These are phyloP conservation scores for Lasiosphaeria hispida DNA, from an alignment of 495 filamentous ascomycete genomes.

Conservation along the genomic window DNA sequence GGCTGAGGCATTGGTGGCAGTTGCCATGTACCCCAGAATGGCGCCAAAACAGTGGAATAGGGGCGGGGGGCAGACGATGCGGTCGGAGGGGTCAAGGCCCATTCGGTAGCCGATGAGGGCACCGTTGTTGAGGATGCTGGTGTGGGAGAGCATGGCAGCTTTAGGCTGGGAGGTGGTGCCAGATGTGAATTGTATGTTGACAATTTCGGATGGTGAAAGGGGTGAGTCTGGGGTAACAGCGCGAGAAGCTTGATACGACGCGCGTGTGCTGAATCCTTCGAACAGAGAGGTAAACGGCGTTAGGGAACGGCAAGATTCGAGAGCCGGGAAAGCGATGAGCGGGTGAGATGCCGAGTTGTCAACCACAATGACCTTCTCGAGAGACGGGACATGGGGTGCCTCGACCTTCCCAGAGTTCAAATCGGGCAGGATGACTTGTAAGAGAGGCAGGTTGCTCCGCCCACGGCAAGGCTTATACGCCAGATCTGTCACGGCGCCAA, in stretches of 20 bases:
- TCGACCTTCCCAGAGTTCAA: slow-evolving; percentile 52
- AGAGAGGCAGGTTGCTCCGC: slow-evolving; percentile 69
- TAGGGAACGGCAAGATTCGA: slow-evolving; percentile 25
- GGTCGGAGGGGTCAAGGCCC: slow-evolving; percentile 58
- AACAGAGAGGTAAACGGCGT: slow-evolving; percentile 57
- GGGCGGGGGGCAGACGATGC: slow-evolving; percentile 67
- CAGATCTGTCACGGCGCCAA: slow-evolving; percentile 81
- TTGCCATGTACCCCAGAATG: slow-evolving; percentile 92
- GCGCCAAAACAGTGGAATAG: slow-evolving; percentile 84
- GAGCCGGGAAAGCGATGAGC: slow-evolving; percentile 27
- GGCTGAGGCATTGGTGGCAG: slow-evolving; percentile 77
- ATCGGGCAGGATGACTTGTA: slow-evolving; percentile 63
- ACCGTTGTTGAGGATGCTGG: slow-evolving; percentile 79
- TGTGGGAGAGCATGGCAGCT: slow-evolving; percentile 85
- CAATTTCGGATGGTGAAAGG: slow-evolving; percentile 66
- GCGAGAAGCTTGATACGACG: slow-evolving; percentile 34
- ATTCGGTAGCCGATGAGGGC: slow-evolving; percentile 68
- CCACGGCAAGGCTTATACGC: slow-evolving; percentile 69
- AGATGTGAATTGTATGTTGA: slow-evolving; percentile 97
- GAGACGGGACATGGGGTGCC: slow-evolving; percentile 64
- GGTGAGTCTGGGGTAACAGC: slow-evolving; percentile 41
- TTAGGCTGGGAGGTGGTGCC: slow-evolving; percentile 90
- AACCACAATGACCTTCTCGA: slow-evolving; percentile 70
- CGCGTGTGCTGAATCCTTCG: slow-evolving; percentile 21
- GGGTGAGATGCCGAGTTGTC: slow-evolving; percentile 69